Conservation (phyloP, 345 rosid species). For the Orychophragmus violaceus region DNA sequence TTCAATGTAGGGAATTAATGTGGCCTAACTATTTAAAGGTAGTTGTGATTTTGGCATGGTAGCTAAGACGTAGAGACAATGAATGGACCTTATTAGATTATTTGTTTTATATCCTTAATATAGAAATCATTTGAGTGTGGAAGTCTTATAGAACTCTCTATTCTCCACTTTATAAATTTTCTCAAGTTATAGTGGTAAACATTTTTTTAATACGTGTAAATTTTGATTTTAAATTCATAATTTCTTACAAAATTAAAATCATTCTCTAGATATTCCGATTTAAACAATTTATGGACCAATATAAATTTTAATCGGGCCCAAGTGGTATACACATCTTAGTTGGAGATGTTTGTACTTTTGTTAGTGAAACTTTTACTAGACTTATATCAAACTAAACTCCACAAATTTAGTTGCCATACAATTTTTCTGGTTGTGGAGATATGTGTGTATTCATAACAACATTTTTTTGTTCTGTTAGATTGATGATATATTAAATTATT, state of each 20-base stretch:
- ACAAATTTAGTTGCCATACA: background rate
- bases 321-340: background rate
- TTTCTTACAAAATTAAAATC: too few species aligned
- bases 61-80: background rate
- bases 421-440: background rate
- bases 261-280: too few species aligned
- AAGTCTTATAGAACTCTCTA: constrained; percentile 2
- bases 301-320: too few species aligned
- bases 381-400: background rate
- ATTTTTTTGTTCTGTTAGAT: background rate
- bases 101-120: background rate
- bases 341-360: background rate
- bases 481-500: background rate
- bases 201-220: too few species aligned
- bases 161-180: background rate
- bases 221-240: too few species aligned
- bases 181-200: too few species aligned
- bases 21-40: background rate
- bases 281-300: too few species aligned
- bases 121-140: background rate
- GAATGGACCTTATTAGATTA: background rate
- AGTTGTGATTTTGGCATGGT: constrained; percentile 12
- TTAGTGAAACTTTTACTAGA: too few species aligned
- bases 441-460: background rate
- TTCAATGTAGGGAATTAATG: background rate